Evolutionary conservation across 2,329 filamentous ascomycete genomes (phyloP), one percentile per base, ranked within the genome.

Genomic region (Daldinia eschscholtzii): DNA sequence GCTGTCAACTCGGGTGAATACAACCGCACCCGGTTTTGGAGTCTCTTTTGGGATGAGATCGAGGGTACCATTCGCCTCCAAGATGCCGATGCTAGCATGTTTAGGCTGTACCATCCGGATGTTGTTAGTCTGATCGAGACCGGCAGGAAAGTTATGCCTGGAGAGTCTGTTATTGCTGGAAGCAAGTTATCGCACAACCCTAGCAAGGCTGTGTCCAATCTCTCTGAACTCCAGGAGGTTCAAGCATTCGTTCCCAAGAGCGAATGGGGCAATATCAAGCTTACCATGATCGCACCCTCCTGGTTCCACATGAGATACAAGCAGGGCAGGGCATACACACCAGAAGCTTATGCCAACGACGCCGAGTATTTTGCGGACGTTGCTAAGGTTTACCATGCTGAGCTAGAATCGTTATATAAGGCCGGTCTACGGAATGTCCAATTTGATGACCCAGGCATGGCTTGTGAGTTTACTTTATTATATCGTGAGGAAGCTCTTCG

Each of bases 1-100:
- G 88, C 87, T 28, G 84, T 93, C 64, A 91, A 87, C 46, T 90
- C 90, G 73, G 92, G 92, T 76, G 92, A 94, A 80, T 94, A 90
- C 77, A 80, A 80, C 72, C 83, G 85, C 57, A 85, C 83, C 13
- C 81, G 83, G 50, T 85, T 85, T 77, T 85, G 85, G 85, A 85
- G 85, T 15, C 77, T 82, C 6, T 85, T 84, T 79, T 87, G 84
- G 84, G 83, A 86, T 62, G 84, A 87, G 73, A 84, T 87, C 63
- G 82, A 83, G 37, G 85, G 85, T 58, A 84, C 83, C 26, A 75
- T 79, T 42, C 81, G 80, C 12, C 82, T 87, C 2, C 81, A 85
- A 72, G 83, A 86, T 65, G 85, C 85, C 61, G 83, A 86, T 23
- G 83, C 83, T 35, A 76, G 78, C 77, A 80, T 87, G 80, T 87